phyloP scores from a whole-genome alignment of 768 basidiomycete genomes.

The Serpula lacrymans region DNA sequence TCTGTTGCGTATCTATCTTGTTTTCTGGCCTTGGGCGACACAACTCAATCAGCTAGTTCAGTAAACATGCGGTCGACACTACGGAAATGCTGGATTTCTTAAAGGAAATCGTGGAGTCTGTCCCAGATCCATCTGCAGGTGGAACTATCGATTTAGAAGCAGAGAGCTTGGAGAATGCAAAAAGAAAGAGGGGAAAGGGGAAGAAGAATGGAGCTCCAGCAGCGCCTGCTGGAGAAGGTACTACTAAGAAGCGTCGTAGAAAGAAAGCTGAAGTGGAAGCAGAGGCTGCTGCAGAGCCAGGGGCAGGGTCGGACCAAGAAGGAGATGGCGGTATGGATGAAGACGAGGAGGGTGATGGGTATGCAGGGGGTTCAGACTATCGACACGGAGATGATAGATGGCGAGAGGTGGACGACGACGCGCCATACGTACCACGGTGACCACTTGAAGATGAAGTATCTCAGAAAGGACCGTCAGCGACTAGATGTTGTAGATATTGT shows the following conservation, averaged over 20 bases:
- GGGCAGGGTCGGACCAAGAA: conserved; percentile 37
- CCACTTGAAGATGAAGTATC: not conserved
- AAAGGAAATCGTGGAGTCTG: conserved; percentile 81
- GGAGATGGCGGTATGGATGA: conserved; percentile 34
- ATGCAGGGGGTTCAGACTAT: conserved; percentile 34
- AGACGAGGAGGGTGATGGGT: conserved; percentile 41
- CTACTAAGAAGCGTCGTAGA: conserved; percentile 47
- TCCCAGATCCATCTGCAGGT: conserved; percentile 85
- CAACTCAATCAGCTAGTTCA: conserved; percentile 26
- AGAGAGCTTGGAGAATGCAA: conserved; percentile 49
- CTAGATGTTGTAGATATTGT: not conserved
- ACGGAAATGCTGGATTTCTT: conserved; percentile 92
- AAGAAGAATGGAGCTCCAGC: conserved; percentile 42
- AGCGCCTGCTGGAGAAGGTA: conserved; percentile 31
- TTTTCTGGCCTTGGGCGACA: conserved; percentile 3
- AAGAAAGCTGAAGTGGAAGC: conserved; percentile 41
- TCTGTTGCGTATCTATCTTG: conserved; percentile 58
- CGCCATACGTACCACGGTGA: conserved; percentile 40
- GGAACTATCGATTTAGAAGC: conserved; percentile 72
- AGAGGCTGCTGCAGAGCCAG: conserved; percentile 30
- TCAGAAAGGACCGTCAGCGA: not conserved
- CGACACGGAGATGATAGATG: conserved; percentile 43
- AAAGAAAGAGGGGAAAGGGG: conserved; percentile 60
- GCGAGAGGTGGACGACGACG: conserved; percentile 39
- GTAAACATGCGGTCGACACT: conserved; percentile 89